phyloP scores from a whole-genome alignment of 352 stramenopile species.

The Phytophthora sansomeana region DNA sequence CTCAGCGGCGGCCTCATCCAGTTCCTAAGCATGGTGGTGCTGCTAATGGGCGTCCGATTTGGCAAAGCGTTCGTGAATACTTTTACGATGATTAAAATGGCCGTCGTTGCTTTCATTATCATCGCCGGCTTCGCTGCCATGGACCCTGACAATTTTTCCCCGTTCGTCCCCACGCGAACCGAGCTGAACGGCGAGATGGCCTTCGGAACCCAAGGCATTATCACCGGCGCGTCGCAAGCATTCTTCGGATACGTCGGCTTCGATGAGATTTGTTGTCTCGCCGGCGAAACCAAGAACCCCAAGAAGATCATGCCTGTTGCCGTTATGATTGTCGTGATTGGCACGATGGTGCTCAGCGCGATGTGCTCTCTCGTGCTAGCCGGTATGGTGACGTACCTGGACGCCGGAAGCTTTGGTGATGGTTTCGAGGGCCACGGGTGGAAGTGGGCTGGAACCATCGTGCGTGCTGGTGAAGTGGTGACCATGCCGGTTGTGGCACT shows the following conservation, averaged over 20 bases:
- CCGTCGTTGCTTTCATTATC: constrained; percentile 92
- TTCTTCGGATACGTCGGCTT: constrained; percentile 96
- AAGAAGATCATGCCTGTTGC: constrained; percentile 81
- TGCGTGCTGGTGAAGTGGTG: constrained; percentile 67
- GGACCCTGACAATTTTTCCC: constrained; percentile 79
- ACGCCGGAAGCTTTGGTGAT: constrained; percentile 53
- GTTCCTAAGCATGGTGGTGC: constrained; percentile 64
- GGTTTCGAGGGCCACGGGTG: constrained; percentile 58
- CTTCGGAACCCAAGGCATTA: constrained; percentile 71
- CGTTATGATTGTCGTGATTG: constrained; percentile 80
- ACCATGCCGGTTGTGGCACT: constrained; percentile 96
- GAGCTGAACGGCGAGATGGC: constrained; percentile 30
- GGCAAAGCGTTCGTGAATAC: constrained; percentile 90
- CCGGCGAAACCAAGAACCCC: constrained; percentile 80
- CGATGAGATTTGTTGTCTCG: constrained; percentile 93
- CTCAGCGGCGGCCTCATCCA: constrained; percentile 67
- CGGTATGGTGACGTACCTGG: constrained; percentile 72
- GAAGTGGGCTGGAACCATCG: constrained; percentile 58
- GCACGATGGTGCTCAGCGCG: constrained; percentile 73
- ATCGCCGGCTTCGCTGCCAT: constrained; percentile 84
- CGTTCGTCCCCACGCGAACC: constrained; percentile 74
- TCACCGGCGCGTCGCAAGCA: constrained; percentile 84
- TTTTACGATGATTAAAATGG: constrained; percentile 78
- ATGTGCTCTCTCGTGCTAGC: constrained; percentile 88
- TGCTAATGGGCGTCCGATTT: constrained; percentile 83